Evolutionary conservation across 495 filamentous ascomycete species (phyloP), one percentile per base, ranked within the genome.

Genomic region (Penicillium dipodomyicola): DNA sequence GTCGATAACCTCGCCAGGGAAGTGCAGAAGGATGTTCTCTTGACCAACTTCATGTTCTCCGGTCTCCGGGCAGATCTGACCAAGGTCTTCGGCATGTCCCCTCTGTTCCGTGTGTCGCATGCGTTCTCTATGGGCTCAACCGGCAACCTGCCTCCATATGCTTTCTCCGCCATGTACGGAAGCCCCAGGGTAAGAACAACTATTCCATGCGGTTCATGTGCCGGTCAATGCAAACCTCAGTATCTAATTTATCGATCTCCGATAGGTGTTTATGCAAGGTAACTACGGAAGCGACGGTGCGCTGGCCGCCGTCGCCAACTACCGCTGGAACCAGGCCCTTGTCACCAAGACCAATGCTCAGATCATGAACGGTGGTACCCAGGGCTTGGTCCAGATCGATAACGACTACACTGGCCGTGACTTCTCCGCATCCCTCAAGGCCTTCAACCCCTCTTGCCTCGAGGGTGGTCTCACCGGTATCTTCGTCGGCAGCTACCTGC

Each of bases 41-140:
- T 96, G 61, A 91, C 85, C 72, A 96, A 96, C 77, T 88, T 90
- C 68, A 94, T 92, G 84, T 97, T 97, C 81, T 82, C 89, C 19
- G 95, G 95, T 54, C 82, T 99, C 68, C 88, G 91, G 60, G 95
- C 94, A 67, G 95, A 99, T 72, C 75, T 97, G 66, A 96, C 88
- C 60, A 99, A 97, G 82, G 87, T 89, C 63, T 92, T 97, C 77
- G 90, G 90, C 79, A 82, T 96, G 67, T 82, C 85, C 60, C 95
- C 94, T 45, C 77, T 97, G 65, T 99, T 99, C 82, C 93, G 97
- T 73, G 87, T 96, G 57, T 96, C 92, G 49, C 95, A 99, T 80
- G 87, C 92, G 50, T 94, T 99, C 70, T 84, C 92, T 30, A 90
- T 96, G 85, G 93, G 95, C 55, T 82, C 82, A 15, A 88, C 94